Percentiles rank a stretch among this genome's conserved stretches.
Evolutionary conservation across 2,329 filamentous ascomycete species (phyloP).

Genomic region (Kalaharituber pfeilii): DNA sequence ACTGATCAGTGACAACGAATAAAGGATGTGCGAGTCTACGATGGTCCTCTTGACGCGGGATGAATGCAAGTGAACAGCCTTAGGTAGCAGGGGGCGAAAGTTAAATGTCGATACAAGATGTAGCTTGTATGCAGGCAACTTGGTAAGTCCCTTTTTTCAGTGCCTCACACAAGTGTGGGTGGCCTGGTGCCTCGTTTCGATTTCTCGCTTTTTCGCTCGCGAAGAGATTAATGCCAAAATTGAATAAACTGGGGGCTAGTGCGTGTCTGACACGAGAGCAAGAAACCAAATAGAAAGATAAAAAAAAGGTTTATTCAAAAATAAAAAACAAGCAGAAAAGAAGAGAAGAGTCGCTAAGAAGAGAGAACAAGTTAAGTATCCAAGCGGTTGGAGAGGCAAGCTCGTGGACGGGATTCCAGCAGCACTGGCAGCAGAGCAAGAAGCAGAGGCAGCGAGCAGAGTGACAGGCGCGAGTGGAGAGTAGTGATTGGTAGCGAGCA

Average conservation of each 20-base stretch:
- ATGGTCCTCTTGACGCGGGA: background rate
- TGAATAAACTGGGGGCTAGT: no score
- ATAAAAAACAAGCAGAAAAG: no score
- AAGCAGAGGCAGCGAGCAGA: background rate
- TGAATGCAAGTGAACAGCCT: constrained; percentile 1
- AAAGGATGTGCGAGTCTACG: constrained; percentile 2
- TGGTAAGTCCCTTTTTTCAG: background rate
- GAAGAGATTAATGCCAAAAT: no score
- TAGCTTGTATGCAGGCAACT: constrained; percentile 1
- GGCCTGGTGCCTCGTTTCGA: no score
- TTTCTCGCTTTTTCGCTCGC: no score
- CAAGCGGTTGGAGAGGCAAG: background rate
- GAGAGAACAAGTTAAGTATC: background rate
- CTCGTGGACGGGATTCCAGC: background rate
- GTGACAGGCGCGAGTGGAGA: background rate
- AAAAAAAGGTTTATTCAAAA: background rate
- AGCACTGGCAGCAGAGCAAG: background rate
- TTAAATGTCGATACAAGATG: constrained; percentile 2
- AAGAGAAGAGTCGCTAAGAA: background rate
- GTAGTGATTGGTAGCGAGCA: background rate
- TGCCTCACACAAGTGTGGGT: no score
- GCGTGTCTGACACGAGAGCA: no score
- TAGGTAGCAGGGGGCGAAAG: constrained; percentile 1
- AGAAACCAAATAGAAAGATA: background rate
- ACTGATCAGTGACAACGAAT: constrained; percentile 1